Percentiles rank a stretch among this genome's conserved stretches.
Evolutionary conservation across 139 green algal genomes (phyloP).

Genomic region (Volvox africanus): DNA sequence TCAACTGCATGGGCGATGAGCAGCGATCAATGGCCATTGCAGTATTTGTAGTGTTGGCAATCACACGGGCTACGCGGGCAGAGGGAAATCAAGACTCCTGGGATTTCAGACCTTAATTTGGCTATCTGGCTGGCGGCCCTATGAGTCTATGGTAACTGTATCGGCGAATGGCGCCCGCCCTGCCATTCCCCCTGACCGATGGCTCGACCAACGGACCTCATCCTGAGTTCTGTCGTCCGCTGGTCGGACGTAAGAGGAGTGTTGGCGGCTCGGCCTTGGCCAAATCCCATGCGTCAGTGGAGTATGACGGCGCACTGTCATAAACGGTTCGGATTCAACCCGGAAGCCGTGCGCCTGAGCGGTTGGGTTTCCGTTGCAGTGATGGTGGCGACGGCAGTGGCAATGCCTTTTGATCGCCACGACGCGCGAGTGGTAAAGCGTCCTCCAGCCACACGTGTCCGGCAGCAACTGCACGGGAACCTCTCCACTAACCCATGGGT

Average conservation of each 20-base stretch:
- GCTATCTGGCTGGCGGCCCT: no score
- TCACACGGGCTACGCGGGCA: no score
- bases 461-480: background rate
- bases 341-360: slow-evolving; percentile 33
- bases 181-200: no score
- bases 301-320: slow-evolving; percentile 29
- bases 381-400: background rate
- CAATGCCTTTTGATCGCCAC: no score
- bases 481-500: background rate
- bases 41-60: no score
- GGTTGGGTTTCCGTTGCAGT: background rate
- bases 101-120: no score
- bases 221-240: no score
- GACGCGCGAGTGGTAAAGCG: background rate
- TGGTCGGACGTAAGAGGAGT: no score
- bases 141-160: no score
- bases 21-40: background rate
- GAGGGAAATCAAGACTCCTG: no score
- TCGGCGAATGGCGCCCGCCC: no score
- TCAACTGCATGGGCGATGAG: background rate
- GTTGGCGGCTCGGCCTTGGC: background rate
- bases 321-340: background rate
- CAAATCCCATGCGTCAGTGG: background rate
- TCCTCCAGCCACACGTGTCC: background rate
- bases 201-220: no score